A percentile compares a stretch with the other conserved stretches of the same genome.
phyloP scores from a whole-genome alignment of 2,329 filamentous ascomycete genomes.

The Madurella fahalii region DNA sequence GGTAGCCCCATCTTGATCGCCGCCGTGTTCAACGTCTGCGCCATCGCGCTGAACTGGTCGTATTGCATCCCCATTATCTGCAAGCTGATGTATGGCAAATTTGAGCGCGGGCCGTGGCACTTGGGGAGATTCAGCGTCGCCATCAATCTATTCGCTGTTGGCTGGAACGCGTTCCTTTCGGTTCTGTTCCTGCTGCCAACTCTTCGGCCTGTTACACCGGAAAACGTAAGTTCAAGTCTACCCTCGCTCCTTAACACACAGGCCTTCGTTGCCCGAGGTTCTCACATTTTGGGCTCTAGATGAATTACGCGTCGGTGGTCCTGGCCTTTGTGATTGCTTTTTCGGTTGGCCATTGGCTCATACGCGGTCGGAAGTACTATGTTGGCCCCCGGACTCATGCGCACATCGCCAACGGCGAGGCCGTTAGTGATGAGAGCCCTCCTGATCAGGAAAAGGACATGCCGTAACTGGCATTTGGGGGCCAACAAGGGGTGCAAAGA shows the following conservation, averaged over 20 bases:
- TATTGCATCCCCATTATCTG: slow-evolving; percentile 55
- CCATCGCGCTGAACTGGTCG: slow-evolving; percentile 51
- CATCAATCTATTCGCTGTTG: slow-evolving; percentile 46
- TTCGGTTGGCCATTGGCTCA: slow-evolving; percentile 43
- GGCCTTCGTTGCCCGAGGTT: not conserved
- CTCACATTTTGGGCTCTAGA: slow-evolving; percentile 30
- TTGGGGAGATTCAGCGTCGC: slow-evolving; percentile 39
- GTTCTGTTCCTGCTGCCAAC: slow-evolving; percentile 54
- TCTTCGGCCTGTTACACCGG: slow-evolving; percentile 40
- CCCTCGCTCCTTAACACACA: not conserved
- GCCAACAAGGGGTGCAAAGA: too few relatives aligned
- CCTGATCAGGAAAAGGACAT: not conserved
- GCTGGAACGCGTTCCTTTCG: slow-evolving; percentile 50
- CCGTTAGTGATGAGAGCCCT: not conserved
- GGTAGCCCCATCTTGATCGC: slow-evolving; percentile 50
- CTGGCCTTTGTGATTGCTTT: slow-evolving; percentile 42
- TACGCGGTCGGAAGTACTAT: slow-evolving; percentile 43
- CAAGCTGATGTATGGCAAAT: slow-evolving; percentile 46
- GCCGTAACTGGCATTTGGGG: too few relatives aligned
- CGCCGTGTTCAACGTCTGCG: slow-evolving; percentile 52
- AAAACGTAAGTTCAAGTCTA: slow-evolving; percentile 35
- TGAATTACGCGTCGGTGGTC: slow-evolving; percentile 54
- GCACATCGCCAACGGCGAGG: slow-evolving; percentile 24
- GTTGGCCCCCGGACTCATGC: slow-evolving; percentile 40
- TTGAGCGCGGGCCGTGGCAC: slow-evolving; percentile 50